Base-by-base conservation (phyloP, 2,329 filamentous ascomycete genomes). In the Diaporthe vaccinii region DNA sequence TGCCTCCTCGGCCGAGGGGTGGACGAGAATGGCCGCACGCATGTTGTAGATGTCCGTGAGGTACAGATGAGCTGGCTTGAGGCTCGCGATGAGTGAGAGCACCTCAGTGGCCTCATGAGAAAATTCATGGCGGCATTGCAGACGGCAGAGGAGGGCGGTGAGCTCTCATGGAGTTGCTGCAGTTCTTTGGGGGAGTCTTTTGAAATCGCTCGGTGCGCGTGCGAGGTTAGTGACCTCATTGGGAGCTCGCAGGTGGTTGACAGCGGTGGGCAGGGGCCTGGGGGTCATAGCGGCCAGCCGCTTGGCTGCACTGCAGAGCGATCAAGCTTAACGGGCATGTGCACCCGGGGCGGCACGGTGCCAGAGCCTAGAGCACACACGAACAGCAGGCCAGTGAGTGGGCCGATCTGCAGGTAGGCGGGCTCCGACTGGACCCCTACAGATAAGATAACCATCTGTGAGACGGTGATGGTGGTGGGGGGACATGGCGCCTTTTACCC, bases 121-220 rank as follows among this genome's bases (percentile, higher is more conserved):
- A 75, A 77, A 79, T 82, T 88, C 87, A 89, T 89, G 84, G 76
- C 76, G 72, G 85, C 87, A 89, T 89, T 79, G 78, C 80, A 79
- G 67, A 58, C 36, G 53, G 14, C 59, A 39, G 14, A 74, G 5
- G 46, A 49, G 49, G 57, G 73, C 22, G 49, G 49, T 70, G 68
- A 25, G 49, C 55, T 72, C 44, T 72, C 44, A 28, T 39, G 17
- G 39, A 36, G 53, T 34, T 39, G 71, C 3, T 57, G 74, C n/a
- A 51, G 34, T 31, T 55, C 39, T 69, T 58, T 22, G 53, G 44
- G 34, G 59, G 61, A 46, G 20, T 39, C 39, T 55, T 62, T 31
- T 55, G 12, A 51, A 51, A 22, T 58, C 31, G 65, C 31, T 55
- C 46, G 15, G 65, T 69, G 65, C 25, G 44, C 44, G 34, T 28